These are phyloP conservation scores for Pseudomassariella vexata DNA, from an alignment of 2,329 filamentous ascomycete species.

Conservation along the genomic window DNA sequence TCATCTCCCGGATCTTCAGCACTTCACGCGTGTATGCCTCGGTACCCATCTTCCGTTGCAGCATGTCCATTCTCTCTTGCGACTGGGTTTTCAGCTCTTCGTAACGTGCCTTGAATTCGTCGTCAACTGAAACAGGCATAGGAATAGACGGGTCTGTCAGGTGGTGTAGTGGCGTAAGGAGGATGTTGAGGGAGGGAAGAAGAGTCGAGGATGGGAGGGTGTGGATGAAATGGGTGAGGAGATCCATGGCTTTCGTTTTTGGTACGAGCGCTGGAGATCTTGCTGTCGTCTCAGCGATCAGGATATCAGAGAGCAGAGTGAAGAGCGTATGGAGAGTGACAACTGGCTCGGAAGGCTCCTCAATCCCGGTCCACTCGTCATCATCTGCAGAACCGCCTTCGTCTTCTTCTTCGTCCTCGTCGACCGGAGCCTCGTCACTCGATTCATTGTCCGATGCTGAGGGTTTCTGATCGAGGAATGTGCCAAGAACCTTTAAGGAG, in stretches of 20 bases:
- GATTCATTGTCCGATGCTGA: slow-evolving; percentile 35
- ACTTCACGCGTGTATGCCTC: slow-evolving; percentile 72
- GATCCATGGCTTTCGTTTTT: slow-evolving; percentile 69
- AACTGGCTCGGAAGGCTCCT: slow-evolving; percentile 34
- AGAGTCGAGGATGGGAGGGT: slow-evolving; percentile 55
- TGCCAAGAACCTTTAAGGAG: slow-evolving; percentile 77
- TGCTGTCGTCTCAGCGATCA: slow-evolving; percentile 68
- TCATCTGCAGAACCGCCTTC: too few species aligned
- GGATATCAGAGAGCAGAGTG: slow-evolving; percentile 68
- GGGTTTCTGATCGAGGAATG: slow-evolving; percentile 55
- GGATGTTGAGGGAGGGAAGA: slow-evolving; percentile 54
- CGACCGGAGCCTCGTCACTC: slow-evolving; percentile 32
- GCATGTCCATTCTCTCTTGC: slow-evolving; percentile 69
- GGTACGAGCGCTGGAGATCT: slow-evolving; percentile 60
- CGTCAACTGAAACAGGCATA: slow-evolving; percentile 64
- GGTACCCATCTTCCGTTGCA: slow-evolving; percentile 82
- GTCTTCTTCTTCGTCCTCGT: slow-evolving; percentile 33
- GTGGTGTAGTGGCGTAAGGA: slow-evolving; percentile 64
- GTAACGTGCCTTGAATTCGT: slow-evolving; percentile 62
- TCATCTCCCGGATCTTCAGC: slow-evolving; percentile 64
- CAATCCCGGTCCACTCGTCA: slow-evolving; percentile 29
- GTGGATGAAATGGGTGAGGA: slow-evolving; percentile 64
- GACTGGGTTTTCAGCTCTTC: slow-evolving; percentile 67
- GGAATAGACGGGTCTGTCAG: slow-evolving; percentile 76
- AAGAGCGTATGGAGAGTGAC: slow-evolving; percentile 66